Conservation (phyloP, 2,329 filamentous ascomycete genomes). For the Colletotrichum sp. region DNA sequence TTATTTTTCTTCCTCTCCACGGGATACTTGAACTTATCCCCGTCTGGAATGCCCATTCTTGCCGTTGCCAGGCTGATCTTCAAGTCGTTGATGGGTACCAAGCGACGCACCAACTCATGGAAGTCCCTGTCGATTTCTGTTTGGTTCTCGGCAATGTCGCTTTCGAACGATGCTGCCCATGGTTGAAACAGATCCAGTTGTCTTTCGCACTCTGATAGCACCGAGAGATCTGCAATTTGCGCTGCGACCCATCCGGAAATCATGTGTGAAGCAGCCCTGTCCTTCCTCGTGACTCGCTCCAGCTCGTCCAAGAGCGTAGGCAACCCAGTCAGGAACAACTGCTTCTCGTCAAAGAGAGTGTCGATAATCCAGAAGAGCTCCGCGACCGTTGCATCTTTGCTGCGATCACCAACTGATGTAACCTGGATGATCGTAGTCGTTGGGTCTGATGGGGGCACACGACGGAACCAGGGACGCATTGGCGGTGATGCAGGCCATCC, state of each 20-base stretch:
- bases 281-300: constrained; percentile 44
- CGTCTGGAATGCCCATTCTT: constrained; percentile 35
- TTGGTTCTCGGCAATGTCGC: constrained; percentile 24
- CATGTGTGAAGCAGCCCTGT: constrained; percentile 37
- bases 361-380: constrained; percentile 41
- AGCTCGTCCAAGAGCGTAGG: constrained; percentile 51
- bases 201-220: constrained; percentile 46
- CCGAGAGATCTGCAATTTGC: constrained; percentile 48
- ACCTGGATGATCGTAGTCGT: constrained; percentile 26
- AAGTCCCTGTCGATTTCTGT: constrained; percentile 32
- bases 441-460: constrained; percentile 26
- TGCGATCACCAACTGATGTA: constrained; percentile 5
- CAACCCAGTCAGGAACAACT: constrained; percentile 36
- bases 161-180: constrained; percentile 48
- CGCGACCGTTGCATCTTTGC: constrained; percentile 22
- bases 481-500: constrained; percentile 42
- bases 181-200: constrained; percentile 54
- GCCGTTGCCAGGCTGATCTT: constrained; percentile 11
- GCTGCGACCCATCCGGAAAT: constrained; percentile 40
- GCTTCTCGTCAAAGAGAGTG: constrained; percentile 40
- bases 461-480: constrained; percentile 37
- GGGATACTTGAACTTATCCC: constrained; percentile 47
- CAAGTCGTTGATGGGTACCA: constrained; percentile 20
- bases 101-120: constrained; percentile 14
- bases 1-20: constrained; percentile 48